Evolutionary conservation across 495 filamentous ascomycete species (phyloP), one percentile per base, ranked within the genome.

Genomic region (Neurospora terricola): DNA sequence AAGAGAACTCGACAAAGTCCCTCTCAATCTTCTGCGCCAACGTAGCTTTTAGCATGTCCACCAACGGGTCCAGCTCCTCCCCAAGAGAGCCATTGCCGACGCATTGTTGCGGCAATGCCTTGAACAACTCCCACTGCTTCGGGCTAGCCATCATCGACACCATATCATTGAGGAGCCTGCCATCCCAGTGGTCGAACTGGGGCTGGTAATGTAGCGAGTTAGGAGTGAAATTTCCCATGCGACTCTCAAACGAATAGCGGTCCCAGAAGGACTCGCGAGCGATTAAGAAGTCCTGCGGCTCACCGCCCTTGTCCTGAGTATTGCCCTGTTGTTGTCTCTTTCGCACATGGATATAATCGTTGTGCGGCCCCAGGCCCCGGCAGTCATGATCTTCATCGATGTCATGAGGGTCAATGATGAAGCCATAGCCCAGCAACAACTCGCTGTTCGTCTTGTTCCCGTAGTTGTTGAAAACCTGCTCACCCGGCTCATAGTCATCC

Each of bases 401-500:
- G 14, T 78, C 54, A 81, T 79, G 12, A 81, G 82, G 12, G 11
- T 62, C 23, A 18, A 86, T 76, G 48, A 84, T 78, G 72, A 88
- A 88, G 38, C 86, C 86, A 74, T 88, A 88, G 0, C 80, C 85
- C 21, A 88, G 77, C 38, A 88, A 82, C 54, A 88, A 75, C 79
- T 88, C 87, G 73, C 78, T 83, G 72, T 87, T 87, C 3, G 84
- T 85, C 76, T 87, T 88, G 74, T 79, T 76, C 38, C 86, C 86
- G 75, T 88, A 88, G 76, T 85, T 87, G 76, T 88, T 88, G 79
- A 79, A 88, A 23, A 88, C 81, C 71, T 85, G 83, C 10, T 76
- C 66, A 21, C 81, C 81, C 0, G 80, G 77, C 10, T 34, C n/a
- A 69, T 81, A 82, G 14, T 21, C n/a, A 66, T 81, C 75, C 38